Conservation (phyloP, 2,329 filamentous ascomycete genomes). For the Zalaria obscura region DNA sequence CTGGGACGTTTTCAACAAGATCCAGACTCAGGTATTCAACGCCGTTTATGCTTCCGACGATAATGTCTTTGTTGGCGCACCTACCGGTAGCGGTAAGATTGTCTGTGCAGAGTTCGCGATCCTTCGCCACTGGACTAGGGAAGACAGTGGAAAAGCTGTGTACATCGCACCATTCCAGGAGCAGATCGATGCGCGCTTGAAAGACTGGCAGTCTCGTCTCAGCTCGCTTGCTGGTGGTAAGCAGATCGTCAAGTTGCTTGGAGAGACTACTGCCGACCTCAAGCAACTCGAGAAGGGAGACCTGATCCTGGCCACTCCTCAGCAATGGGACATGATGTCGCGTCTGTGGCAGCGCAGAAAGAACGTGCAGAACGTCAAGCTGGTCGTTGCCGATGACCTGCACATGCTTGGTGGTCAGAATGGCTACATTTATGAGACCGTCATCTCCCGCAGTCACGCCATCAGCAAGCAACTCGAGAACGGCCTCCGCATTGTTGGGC, state of each 20-base stretch:
- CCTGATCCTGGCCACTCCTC: constrained; percentile 79
- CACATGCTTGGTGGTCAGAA: constrained; percentile 79
- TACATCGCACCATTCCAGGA: constrained; percentile 95
- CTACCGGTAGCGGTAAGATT: constrained; percentile 91
- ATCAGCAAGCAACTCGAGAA: constrained; percentile 81
- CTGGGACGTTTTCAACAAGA: constrained; percentile 87
- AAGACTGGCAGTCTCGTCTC: constrained; percentile 76
- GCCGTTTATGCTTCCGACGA: constrained; percentile 82
- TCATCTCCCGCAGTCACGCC: constrained; percentile 96
- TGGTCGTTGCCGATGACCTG: constrained; percentile 91
- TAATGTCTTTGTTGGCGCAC: constrained; percentile 85
- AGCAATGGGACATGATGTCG: constrained; percentile 92
- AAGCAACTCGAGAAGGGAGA: constrained; percentile 79
- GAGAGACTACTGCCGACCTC: constrained; percentile 81
- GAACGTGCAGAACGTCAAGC: constrained; percentile 77
- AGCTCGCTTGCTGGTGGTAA: constrained; percentile 64
- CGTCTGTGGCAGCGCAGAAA: constrained; percentile 94
- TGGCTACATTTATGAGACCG: constrained; percentile 86
- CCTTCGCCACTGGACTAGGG: constrained; percentile 70
- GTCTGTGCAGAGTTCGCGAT: constrained; percentile 92
- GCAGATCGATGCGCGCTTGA: constrained; percentile 65
- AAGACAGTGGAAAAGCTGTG: constrained; percentile 62
- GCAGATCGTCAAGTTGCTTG: constrained; percentile 81
- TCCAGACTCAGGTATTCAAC: constrained; percentile 95
- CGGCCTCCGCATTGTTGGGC: constrained; percentile 70